phyloP scores from a whole-genome alignment of 2,329 filamentous ascomycete species.

The Capronia coronata region DNA sequence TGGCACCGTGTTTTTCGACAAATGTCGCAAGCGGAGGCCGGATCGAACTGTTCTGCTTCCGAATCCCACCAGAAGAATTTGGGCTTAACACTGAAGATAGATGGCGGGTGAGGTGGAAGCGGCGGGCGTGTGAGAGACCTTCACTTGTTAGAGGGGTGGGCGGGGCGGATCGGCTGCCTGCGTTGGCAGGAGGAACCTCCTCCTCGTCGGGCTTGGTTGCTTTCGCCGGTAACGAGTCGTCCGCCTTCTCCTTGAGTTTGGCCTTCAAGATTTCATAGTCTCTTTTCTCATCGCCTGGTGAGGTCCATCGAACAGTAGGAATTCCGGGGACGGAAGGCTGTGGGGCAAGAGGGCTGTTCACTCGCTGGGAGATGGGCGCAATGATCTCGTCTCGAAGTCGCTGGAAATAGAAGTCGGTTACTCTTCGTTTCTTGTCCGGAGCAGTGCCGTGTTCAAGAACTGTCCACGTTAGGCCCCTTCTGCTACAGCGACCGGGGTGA shows the following conservation, averaged over 20 bases:
- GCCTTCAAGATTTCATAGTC: conserved; percentile 26
- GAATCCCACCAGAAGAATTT: conserved; percentile 13
- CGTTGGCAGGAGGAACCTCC: not conserved
- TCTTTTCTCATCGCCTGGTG: conserved; percentile 38
- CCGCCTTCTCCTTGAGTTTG: conserved; percentile 1
- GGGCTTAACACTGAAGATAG: conserved; percentile 18
- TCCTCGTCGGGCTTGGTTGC: not conserved
- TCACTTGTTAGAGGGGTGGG: conserved; percentile 6
- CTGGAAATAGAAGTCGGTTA: conserved; percentile 45
- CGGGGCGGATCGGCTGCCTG: conserved; percentile 6
- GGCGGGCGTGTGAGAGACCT: conserved; percentile 8
- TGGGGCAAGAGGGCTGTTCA: conserved; percentile 21
- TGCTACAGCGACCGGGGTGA: not conserved
- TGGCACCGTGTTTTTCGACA: conserved; percentile 20
- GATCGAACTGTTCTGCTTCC: conserved; percentile 19
- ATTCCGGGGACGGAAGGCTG: conserved; percentile 27
- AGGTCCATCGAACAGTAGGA: conserved; percentile 39
- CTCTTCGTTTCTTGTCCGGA: conserved; percentile 43
- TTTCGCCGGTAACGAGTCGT: not conserved
- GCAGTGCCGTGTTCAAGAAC: conserved; percentile 40
- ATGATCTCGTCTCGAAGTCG: conserved; percentile 32
- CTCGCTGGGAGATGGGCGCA: conserved; percentile 13
- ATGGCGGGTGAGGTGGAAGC: conserved; percentile 26
- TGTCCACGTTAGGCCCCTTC: conserved; percentile 23
- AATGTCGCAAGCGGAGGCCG: conserved; percentile 27